A percentile compares a stretch with the other conserved stretches of the same genome.
phyloP scores from a whole-genome alignment of 164 flowering plant genomes.

The Chimonanthus praecox region DNA sequence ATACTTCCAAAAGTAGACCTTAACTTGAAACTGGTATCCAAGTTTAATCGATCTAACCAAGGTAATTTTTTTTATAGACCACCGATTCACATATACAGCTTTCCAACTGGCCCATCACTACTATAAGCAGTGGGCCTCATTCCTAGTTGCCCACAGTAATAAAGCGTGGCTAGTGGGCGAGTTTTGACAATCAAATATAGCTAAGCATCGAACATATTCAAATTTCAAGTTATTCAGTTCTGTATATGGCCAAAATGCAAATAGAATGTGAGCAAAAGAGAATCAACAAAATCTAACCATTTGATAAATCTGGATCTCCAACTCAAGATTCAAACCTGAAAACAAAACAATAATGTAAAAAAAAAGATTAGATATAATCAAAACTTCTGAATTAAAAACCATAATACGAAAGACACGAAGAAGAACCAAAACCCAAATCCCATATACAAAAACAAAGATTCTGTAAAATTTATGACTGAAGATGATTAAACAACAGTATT shows the following conservation, averaged over 20 bases:
- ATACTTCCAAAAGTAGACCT: background rate
- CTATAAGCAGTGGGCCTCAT: too few relatives aligned
- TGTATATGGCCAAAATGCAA: background rate
- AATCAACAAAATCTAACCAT: slow-evolving; percentile 42
- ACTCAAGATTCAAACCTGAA: slow-evolving; percentile 33
- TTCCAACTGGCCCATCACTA: too few relatives aligned
- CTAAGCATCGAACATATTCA: background rate
- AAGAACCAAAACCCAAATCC: background rate
- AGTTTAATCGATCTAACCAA: too few relatives aligned
- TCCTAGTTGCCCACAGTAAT: too few relatives aligned
- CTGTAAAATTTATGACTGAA: background rate
- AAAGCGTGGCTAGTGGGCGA: too few relatives aligned
- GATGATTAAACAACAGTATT: too few relatives aligned
- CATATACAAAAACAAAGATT: background rate
- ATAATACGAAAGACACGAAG: background rate
- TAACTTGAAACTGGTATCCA: background rate
- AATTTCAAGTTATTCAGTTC: background rate
- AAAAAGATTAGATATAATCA: background rate
- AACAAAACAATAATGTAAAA: background rate
- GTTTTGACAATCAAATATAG: background rate
- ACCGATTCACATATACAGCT: too few relatives aligned
- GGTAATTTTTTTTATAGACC: too few relatives aligned
- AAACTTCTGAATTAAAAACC: background rate
- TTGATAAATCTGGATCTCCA: slow-evolving; percentile 22
- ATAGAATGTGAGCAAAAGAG: background rate